These are phyloP conservation scores for Ascochyta viciae-villosae DNA, from an alignment of 2,329 filamentous ascomycete genomes.

Conservation along the genomic window DNA sequence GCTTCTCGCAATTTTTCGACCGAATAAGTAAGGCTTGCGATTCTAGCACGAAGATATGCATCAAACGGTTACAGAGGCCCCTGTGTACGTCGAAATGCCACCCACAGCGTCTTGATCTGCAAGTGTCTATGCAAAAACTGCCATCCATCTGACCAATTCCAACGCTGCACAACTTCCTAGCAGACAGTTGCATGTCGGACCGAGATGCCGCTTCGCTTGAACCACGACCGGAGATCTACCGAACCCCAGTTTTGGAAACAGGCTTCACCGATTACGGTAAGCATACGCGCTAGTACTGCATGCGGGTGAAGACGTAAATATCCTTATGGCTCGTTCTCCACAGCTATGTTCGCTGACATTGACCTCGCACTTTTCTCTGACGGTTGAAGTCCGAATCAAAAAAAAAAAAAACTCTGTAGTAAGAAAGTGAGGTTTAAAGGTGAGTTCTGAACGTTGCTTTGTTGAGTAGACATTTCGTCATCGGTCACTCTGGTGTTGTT, in stretches of 20 bases:
- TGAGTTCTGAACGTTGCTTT: neutral
- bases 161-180: neutral
- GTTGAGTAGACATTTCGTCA: neutral
- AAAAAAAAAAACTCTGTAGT: neutral
- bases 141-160: neutral
- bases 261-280: conserved; percentile 9
- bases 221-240: conserved; percentile 2
- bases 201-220: conserved; percentile 9
- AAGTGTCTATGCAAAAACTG: neutral
- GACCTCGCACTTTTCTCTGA: neutral
- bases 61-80: neutral
- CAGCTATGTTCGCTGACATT: neutral
- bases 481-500: neutral
- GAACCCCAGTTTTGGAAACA: conserved; percentile 1
- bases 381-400: neutral
- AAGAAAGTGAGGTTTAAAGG: neutral
- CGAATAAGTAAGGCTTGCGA: conserved; percentile 9
- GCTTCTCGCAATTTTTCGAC: conserved; percentile 12
- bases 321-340: neutral
- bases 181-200: conserved; percentile 12
- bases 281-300: neutral
- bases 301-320: neutral
- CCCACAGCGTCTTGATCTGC: neutral
- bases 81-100: too few relatives aligned
- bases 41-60: neutral